Conservation (phyloP, 768 basidiomycete species). For the Infundibulicybe gibba region DNA sequence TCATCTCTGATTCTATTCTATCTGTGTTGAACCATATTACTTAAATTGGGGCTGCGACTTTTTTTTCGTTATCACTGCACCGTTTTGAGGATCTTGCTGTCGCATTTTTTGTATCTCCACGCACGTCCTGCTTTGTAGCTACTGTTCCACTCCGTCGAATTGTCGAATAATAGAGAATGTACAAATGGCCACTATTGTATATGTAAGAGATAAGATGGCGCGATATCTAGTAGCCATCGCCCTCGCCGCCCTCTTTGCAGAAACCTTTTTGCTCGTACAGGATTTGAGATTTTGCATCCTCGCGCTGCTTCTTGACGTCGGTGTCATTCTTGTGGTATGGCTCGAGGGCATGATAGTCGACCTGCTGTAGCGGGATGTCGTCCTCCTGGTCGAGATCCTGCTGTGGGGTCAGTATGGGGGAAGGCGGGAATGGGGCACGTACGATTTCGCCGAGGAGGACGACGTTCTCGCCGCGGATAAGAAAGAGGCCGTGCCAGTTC, state of each 20-base stretch:
- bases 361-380: conserved; percentile 73
- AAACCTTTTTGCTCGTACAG: conserved; percentile 86
- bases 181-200: background rate
- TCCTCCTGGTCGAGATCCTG: conserved; percentile 95
- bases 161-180: too few relatives aligned
- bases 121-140: conserved; percentile 1
- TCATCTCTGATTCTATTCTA: too few relatives aligned
- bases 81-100: conserved; percentile 6
- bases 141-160: background rate
- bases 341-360: conserved; percentile 67
- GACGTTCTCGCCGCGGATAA: conserved; percentile 98
- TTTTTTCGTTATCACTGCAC: conserved; percentile 2
- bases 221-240: conserved; percentile 88
- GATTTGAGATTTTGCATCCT: conserved; percentile 79
- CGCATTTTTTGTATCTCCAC: conserved; percentile 8
- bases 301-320: conserved; percentile 73
- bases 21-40: too few relatives aligned
- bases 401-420: conserved; percentile 3
- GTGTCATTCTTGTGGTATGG: conserved; percentile 72
- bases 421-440: conserved; percentile 27
- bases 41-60: conserved; percentile 2
- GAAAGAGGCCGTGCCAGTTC: conserved; percentile 82
- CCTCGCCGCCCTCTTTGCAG: conserved; percentile 93
- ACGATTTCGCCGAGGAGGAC: conserved; percentile 97
- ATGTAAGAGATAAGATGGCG: background rate